phyloP scores from a whole-genome alignment of 371 early-diverging fungal species.

The Rhizopus sp. region DNA sequence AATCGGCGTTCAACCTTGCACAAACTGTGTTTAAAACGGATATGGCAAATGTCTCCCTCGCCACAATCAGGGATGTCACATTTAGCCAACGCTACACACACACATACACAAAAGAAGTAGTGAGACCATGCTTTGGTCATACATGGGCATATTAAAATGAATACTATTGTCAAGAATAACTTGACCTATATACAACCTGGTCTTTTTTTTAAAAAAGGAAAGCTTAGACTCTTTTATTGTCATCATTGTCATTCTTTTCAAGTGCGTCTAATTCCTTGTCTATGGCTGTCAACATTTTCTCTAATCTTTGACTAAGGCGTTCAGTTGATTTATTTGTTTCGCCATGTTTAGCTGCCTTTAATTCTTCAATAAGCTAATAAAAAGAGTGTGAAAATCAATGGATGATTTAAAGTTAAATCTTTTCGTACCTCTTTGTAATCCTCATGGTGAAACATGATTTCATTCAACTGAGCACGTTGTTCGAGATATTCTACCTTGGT shows the following conservation, averaged over 20 bases:
- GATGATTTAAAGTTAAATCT: not conserved
- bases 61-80: too few relatives aligned
- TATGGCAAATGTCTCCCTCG: slow-evolving; percentile 33
- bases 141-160: too few relatives aligned
- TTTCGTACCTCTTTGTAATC: slow-evolving; percentile 64
- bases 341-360: slow-evolving; percentile 58
- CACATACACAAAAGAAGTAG: too few relatives aligned
- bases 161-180: too few relatives aligned
- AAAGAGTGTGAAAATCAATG: not conserved
- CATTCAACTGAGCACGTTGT: slow-evolving; percentile 69
- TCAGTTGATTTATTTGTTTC: slow-evolving; percentile 58
- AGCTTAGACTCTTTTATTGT: not conserved
- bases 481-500: slow-evolving; percentile 65
- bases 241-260: slow-evolving; percentile 29
- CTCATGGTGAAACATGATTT: slow-evolving; percentile 64
- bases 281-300: slow-evolving; percentile 70
- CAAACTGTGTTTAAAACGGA: slow-evolving; percentile 45
- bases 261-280: slow-evolving; percentile 69
- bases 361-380: slow-evolving; percentile 54
- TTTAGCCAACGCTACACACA: too few relatives aligned
- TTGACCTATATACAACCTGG: too few relatives aligned
- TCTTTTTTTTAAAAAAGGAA: not conserved
- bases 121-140: too few relatives aligned
- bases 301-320: slow-evolving; percentile 60
- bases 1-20: slow-evolving; percentile 38